Evolutionary conservation across 2,329 filamentous ascomycete genomes (phyloP), one percentile per base, ranked within the genome.

Genomic region (Penicillium sp.): DNA sequence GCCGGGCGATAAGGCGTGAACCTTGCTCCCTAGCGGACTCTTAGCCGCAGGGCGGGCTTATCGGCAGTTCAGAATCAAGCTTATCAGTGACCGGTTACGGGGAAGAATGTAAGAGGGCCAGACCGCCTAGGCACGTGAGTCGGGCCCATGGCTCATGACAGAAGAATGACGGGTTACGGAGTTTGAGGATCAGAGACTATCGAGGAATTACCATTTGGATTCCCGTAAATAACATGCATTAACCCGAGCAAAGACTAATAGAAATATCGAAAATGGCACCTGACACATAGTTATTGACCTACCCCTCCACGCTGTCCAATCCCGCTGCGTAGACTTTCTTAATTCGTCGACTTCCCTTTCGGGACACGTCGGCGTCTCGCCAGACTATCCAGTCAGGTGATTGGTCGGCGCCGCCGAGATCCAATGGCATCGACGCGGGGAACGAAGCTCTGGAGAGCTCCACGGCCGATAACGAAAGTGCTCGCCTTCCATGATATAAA

Each of bases 341-440:
- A 54, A 67, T 68, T 60, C 55, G 66, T 64, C 64, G 20, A 63
- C 15, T 55, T 53, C 43, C 59, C 22, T 45, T 52, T 59, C 53
- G 55, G 43, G 54, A 41, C 20, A 42, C 8, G 42, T 69, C 67
- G 67, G 67, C 64, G 67, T 61, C 67, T 67, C 54, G 34, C 20
- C 7, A 5, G 2, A 34, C 14, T 5, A 28, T 7, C 1, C 5
- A 12, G n/a, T 11, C 6, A 4, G 17, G 14, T 63, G 63, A 72
- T 72, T 72, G 70, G 70, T 17, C 28, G 8, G 49, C 50, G 51
- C 38, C 67, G 60, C 70, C 70, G 70, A 72, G 47, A 25, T 20
- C 64, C 48, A 64, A 65, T 65, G 54, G 55, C 61, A 61, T 61
- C 58, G 57, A 66, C 62, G 65, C 63, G 68, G 68, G 66, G 50